Conservation (phyloP, 2,329 filamentous ascomycete species). For the Thermothelomyces thermophilus region DNA sequence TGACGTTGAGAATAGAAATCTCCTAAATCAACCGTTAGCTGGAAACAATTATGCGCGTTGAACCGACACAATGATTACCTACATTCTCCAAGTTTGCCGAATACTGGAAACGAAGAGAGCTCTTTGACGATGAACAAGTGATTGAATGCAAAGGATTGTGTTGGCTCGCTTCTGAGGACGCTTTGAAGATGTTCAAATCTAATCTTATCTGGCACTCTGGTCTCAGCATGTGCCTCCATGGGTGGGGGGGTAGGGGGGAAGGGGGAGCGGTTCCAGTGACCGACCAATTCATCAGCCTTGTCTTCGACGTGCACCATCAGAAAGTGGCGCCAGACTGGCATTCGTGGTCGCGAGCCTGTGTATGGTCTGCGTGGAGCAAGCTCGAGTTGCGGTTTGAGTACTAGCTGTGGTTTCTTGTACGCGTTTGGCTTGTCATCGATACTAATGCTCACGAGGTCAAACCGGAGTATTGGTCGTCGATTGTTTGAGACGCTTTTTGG, state of each 20-base stretch:
- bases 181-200: conserved; percentile 16
- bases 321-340: conserved; percentile 16
- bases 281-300: conserved; percentile 24
- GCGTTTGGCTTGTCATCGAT: conserved; percentile 17
- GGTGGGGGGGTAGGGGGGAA: no score
- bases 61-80: background rate
- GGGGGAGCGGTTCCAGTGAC: background rate
- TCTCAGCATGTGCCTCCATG: background rate
- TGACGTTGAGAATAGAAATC: conserved; percentile 8
- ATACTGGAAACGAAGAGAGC: conserved; percentile 18
- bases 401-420: conserved; percentile 23
- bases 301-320: conserved; percentile 26
- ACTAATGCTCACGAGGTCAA: conserved; percentile 18
- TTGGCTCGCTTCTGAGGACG: background rate
- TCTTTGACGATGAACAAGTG: conserved; percentile 2
- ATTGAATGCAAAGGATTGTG: conserved; percentile 4
- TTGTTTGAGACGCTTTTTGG: conserved; percentile 1
- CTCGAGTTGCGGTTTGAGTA: conserved; percentile 22
- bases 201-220: conserved; percentile 15
- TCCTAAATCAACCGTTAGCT: conserved; percentile 6
- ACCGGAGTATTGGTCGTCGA: conserved; percentile 17
- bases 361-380: conserved; percentile 15
- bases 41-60: background rate
- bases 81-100: conserved; percentile 8
- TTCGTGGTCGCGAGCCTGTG: conserved; percentile 14